Evolutionary conservation across 176 grass and related monocot species (phyloP).

Genomic region (Oryza coarctata): DNA sequence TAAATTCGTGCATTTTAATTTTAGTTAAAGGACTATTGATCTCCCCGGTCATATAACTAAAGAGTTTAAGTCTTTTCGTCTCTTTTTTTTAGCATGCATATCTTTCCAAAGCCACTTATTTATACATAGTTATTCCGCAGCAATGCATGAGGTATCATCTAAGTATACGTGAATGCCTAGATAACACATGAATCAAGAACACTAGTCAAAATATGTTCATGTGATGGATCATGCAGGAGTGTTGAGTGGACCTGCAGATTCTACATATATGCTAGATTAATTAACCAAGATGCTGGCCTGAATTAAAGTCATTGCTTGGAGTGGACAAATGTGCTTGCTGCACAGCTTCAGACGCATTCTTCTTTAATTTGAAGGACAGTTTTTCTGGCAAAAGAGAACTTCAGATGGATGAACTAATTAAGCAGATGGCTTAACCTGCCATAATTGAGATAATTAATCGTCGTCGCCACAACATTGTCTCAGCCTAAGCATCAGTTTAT

Average conservation of each 20-base stretch:
- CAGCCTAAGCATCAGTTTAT: not conserved
- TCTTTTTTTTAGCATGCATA: no score
- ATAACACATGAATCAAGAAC: constrained; percentile 21
- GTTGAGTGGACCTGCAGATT: not conserved
- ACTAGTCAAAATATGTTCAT: constrained; percentile 20
- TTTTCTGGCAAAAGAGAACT: constrained; percentile 5
- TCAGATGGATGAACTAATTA: not conserved
- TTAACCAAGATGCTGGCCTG: not conserved
- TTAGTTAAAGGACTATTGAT: no score
- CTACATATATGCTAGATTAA: not conserved
- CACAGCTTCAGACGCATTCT: not conserved
- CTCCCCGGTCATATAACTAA: no score
- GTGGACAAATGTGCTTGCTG: not conserved
- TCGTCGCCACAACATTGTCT: not conserved
- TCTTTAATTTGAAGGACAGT: not conserved
- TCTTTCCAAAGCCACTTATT: no score
- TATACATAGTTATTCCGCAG: no score
- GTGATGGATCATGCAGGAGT: not conserved
- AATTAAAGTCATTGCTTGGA: not conserved
- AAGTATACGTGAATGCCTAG: not conserved
- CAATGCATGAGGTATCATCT: no score
- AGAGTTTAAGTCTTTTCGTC: no score
- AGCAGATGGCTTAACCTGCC: not conserved
- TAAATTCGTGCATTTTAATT: no score
- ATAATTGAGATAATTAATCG: not conserved